phyloP scores from a whole-genome alignment of 2,329 filamentous ascomycete genomes.

The Chrysoporthe austroafricana region DNA sequence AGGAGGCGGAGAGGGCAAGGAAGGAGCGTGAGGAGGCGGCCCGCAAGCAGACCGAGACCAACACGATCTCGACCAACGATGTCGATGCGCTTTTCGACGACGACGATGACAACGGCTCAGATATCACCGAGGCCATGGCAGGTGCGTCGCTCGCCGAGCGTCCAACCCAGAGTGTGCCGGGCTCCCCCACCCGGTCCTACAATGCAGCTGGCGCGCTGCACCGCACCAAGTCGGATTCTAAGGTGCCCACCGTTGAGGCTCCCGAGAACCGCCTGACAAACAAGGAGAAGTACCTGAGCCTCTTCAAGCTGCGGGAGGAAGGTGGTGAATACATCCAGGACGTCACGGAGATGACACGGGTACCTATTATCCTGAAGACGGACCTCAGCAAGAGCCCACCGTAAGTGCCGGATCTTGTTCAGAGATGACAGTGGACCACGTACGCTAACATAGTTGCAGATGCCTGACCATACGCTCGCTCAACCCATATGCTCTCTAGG shows the following conservation, averaged over 20 bases:
- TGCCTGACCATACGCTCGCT: slow-evolving; percentile 83
- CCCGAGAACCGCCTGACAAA: slow-evolving; percentile 81
- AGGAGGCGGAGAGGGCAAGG: slow-evolving; percentile 77
- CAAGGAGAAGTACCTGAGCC: slow-evolving; percentile 94
- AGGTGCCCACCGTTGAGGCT: slow-evolving; percentile 74
- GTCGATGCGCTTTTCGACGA: slow-evolving; percentile 96
- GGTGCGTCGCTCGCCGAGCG: slow-evolving; percentile 88
- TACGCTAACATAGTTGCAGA: slow-evolving; percentile 46
- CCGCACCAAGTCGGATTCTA: slow-evolving; percentile 92
- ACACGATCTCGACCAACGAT: slow-evolving; percentile 90
- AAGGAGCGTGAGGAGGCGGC: slow-evolving; percentile 90
- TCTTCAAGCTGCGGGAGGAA: slow-evolving; percentile 89
- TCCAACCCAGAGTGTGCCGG: slow-evolving; percentile 92
- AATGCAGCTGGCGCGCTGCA: slow-evolving; percentile 71
- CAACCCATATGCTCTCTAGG: slow-evolving; percentile 71
- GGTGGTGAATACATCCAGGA: slow-evolving; percentile 97
- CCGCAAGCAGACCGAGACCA: slow-evolving; percentile 91
- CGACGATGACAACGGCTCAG: slow-evolving; percentile 84
- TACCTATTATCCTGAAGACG: slow-evolving; percentile 98
- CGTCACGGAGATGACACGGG: slow-evolving; percentile 94
- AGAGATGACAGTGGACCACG: neutral
- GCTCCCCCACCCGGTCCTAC: slow-evolving; percentile 80
- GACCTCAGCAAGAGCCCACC: slow-evolving; percentile 98
- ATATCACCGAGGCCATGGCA: slow-evolving; percentile 87
- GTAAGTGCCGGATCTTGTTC: slow-evolving; percentile 66